Evolutionary conservation across 371 early-diverging fungal species (phyloP), one percentile per base, ranked within the genome.

Genomic region (Mucor mucedo): DNA sequence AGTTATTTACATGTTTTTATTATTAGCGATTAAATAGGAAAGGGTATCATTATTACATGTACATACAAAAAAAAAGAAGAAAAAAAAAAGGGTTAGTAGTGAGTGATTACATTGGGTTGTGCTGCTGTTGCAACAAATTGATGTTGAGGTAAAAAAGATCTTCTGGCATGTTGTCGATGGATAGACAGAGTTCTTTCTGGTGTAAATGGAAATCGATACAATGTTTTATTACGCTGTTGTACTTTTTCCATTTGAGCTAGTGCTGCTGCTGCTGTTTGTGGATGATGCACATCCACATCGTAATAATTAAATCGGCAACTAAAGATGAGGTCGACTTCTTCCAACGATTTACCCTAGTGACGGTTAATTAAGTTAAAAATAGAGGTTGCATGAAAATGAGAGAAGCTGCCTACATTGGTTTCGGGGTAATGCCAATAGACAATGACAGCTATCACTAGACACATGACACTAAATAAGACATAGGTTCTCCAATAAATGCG

Each of bases 381-480:
- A 29, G 32, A 32, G 8, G 30, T 11, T 33, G 5, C 52, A 54
- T n/a, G 14, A 29, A 10, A 39, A 9, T 45, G 40, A 28, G 6
- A 16, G 4, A 16, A 10, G 27, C 0, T 8, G 28, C 52, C 48
- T 64, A 89, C 89, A 70, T 88, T 92, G 63, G 95, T 95, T 80
- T 95, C 95, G 2, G 95, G 96, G 60, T 89, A 89, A 62, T 87
- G 87, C 57, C 83, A 65, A 75, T 85, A 89, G 41, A 93, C 84
- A 56, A 82, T 62, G 7, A 79, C 59, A 11, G 87, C 77, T 50
- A 88, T 84, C 9, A 81, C 75, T 5, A 83, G 68, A 75, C 88
- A 85, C 59, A 88, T 78, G 4, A 75, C 70, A 48, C 82, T 85
- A 63, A 89, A 93, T 52, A 92, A 87, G 42, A 84, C 72, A 73